Percentiles rank a stretch among this genome's conserved stretches.
Conservation (phyloP, 2,329 filamentous ascomycete genomes). For the Nigrospora osmanthi region DNA sequence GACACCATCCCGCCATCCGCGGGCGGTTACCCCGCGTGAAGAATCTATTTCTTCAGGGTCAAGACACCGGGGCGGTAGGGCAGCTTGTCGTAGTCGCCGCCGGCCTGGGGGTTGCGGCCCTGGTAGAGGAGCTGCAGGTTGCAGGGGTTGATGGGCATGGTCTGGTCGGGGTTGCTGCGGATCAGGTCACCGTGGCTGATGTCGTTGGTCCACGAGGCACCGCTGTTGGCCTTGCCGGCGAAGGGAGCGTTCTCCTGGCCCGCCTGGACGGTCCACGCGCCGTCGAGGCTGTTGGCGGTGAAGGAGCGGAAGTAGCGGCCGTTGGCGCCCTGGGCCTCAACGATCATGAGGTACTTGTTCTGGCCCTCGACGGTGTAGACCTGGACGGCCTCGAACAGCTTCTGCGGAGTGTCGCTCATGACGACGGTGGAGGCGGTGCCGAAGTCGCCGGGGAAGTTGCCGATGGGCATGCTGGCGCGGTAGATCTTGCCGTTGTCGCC, state of each 20-base stretch:
- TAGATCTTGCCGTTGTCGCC: constrained; percentile 63
- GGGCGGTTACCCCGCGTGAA: too few relatives aligned
- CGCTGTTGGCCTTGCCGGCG: constrained; percentile 59
- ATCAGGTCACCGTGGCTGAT: constrained; percentile 60
- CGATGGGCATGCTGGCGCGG: constrained; percentile 53
- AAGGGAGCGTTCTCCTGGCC: constrained; percentile 50
- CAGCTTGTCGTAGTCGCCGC: constrained; percentile 38
- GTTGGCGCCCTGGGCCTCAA: constrained; percentile 49
- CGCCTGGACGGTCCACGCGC: constrained; percentile 51
- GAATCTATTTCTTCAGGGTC: constrained; percentile 26
- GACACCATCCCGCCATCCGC: too few relatives aligned
- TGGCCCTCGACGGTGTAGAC: constrained; percentile 53
- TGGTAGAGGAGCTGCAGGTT: constrained; percentile 60
- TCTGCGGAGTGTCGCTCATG: constrained; percentile 43
- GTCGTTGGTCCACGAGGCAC: constrained; percentile 57
- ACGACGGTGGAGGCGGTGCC: constrained; percentile 40
- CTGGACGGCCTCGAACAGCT: constrained; percentile 59
- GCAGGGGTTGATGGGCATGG: constrained; percentile 54
- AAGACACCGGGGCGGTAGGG: constrained; percentile 50
- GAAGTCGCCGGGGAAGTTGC: constrained; percentile 53
- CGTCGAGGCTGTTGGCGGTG: constrained; percentile 48
- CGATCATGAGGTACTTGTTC: constrained; percentile 58
- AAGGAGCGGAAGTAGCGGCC: constrained; percentile 62
- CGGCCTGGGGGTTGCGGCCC: constrained; percentile 35
- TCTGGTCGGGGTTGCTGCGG: constrained; percentile 50